phyloP scores from a whole-genome alignment of 164 flowering plant genomes.

The Berberis thunbergii region DNA sequence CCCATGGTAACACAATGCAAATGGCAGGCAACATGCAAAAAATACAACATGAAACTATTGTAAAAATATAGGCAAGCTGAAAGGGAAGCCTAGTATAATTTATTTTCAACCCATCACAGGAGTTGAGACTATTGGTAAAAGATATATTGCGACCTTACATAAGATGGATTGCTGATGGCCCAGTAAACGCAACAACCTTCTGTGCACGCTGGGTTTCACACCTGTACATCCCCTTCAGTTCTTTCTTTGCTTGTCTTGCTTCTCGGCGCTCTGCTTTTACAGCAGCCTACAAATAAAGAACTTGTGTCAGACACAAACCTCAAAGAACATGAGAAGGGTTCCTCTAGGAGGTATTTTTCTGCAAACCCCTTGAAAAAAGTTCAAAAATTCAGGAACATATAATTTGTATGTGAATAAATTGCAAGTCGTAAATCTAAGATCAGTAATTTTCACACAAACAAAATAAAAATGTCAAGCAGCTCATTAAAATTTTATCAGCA shows the following conservation, averaged over 20 bases:
- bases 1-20: too few relatives aligned
- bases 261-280: conserved; percentile 79
- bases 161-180: conserved; percentile 70
- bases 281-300: conserved; percentile 49
- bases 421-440: neutral
- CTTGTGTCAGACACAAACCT: neutral
- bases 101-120: too few relatives aligned
- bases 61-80: too few relatives aligned
- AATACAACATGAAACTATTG: too few relatives aligned
- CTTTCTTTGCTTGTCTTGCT: conserved; percentile 73
- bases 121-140: too few relatives aligned
- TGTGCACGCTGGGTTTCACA: conserved; percentile 73
- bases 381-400: too few relatives aligned
- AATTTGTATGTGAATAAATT: too few relatives aligned
- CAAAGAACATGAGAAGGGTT: neutral
- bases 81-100: too few relatives aligned
- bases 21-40: too few relatives aligned
- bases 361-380: too few relatives aligned
- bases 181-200: conserved; percentile 64
- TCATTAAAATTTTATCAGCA: neutral
- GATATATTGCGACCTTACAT: conserved; percentile 26
- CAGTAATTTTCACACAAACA: too few relatives aligned
- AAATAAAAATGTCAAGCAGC: neutral
- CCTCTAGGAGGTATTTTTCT: too few relatives aligned
- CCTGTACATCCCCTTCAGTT: conserved; percentile 56